Percentiles rank a stretch among this genome's conserved stretches.
Evolutionary conservation across 371 early-diverging fungal genomes (phyloP).

Genomic region (Lichtheimia hyalospora): DNA sequence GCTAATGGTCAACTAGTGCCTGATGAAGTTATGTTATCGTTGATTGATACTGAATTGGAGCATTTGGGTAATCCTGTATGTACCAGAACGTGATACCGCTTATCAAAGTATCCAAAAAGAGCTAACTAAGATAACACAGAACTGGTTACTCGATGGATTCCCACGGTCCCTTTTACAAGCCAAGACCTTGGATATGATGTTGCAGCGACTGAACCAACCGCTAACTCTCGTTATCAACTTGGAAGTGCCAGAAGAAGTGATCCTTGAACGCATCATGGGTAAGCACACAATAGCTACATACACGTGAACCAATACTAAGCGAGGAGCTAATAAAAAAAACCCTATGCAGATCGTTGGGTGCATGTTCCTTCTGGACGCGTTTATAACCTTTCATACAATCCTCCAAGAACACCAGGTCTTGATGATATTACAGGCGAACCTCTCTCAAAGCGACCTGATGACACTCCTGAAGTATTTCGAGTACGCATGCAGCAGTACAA

Average conservation of each 20-base stretch:
- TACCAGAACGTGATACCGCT: not conserved
- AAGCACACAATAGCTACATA: not conserved
- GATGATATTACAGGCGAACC: constrained; percentile 95
- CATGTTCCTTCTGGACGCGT: constrained; percentile 92
- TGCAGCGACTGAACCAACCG: constrained; percentile 56
- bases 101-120: not conserved
- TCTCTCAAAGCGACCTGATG: constrained; percentile 89
- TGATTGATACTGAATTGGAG: constrained; percentile 72
- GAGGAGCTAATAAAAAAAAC: not conserved
- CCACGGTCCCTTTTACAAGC: constrained; percentile 94
- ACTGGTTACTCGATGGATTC: constrained; percentile 96
- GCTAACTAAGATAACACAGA: constrained; percentile 23
- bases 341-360: constrained; percentile 82
- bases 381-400: constrained; percentile 92
- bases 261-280: constrained; percentile 88
- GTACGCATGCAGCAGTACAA: constrained; percentile 79
- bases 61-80: constrained; percentile 46
- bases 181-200: constrained; percentile 66
- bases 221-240: constrained; percentile 88
- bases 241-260: constrained; percentile 90
- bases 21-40: constrained; percentile 74
- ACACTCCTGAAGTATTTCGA: constrained; percentile 84
- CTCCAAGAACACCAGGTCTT: constrained; percentile 78
- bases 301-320: not conserved
- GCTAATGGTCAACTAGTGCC: constrained; percentile 70